phyloP scores from a whole-genome alignment of 345 rosid genomes.

The Eucalyptus grandis region DNA sequence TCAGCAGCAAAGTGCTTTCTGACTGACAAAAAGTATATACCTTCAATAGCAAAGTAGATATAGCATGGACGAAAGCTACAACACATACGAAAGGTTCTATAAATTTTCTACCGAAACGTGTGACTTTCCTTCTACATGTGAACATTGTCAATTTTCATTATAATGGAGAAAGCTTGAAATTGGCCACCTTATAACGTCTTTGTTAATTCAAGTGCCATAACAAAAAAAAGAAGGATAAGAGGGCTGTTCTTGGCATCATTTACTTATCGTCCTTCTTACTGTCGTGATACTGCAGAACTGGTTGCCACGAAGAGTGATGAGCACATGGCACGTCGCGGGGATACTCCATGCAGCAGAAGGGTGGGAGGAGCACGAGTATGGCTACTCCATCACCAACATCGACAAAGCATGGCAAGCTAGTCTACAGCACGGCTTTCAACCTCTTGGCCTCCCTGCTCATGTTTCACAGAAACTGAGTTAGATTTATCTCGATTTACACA shows the following conservation, averaged over 20 bases:
- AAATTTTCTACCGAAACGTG: neutral
- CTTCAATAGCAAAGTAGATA: neutral
- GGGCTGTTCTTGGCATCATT: neutral
- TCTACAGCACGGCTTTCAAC: constrained; percentile 45
- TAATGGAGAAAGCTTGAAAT: neutral
- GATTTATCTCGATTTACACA: neutral
- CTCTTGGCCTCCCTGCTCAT: constrained; percentile 7
- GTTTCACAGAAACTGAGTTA: neutral
- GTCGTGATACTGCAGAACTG: constrained; percentile 27
- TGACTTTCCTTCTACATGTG: neutral
- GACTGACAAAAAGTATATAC: neutral
- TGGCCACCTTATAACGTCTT: neutral
- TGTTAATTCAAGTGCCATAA: neutral
- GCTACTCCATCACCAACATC: constrained; percentile 14
- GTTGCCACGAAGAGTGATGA: constrained; percentile 73
- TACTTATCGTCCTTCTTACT: neutral
- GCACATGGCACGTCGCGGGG: constrained; percentile 57
- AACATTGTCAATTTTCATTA: neutral
- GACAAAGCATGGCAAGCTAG: constrained; percentile 46
- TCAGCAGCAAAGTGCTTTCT: neutral
- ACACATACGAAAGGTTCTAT: neutral
- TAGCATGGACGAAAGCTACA: neutral
- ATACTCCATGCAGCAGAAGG: constrained; percentile 58
- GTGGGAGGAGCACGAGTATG: constrained; percentile 58
- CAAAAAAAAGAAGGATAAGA: neutral